Conservation (phyloP, 441 rosid species). For the Populus hybrid region DNA sequence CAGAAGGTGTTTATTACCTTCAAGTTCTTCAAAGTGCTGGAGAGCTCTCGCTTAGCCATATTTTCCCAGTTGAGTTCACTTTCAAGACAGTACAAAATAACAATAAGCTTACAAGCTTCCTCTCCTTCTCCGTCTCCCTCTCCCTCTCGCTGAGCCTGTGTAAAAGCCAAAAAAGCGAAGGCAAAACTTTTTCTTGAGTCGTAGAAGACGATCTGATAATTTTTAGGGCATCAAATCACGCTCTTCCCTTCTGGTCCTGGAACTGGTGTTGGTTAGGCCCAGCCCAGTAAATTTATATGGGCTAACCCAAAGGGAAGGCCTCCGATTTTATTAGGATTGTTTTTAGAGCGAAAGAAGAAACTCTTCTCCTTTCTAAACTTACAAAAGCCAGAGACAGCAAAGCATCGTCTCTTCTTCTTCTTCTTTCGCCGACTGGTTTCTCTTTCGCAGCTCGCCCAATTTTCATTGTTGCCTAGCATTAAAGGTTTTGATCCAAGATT, state of each 20-base stretch:
- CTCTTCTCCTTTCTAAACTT: neutral
- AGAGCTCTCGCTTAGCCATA: constrained; percentile 89
- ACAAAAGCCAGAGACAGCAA: neutral
- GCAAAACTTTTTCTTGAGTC: neutral
- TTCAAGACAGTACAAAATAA: neutral
- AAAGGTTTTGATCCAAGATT: neutral
- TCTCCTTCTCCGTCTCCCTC: neutral
- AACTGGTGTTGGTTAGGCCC: neutral
- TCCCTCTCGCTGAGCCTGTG: neutral
- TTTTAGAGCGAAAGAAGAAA: neutral
- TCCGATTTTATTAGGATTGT: neutral
- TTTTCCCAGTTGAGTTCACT: neutral
- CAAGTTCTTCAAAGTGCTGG: constrained; percentile 77
- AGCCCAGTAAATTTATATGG: neutral
- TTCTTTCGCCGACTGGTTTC: neutral
- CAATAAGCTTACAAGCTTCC: neutral
- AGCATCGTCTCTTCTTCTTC: neutral
- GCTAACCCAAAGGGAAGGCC: neutral
- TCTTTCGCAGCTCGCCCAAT: neutral
- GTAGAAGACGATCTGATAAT: neutral
- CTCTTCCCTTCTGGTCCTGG: neutral
- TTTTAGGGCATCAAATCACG: constrained; percentile 13
- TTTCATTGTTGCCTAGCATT: neutral
- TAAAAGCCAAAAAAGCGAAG: neutral
- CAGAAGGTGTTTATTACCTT: constrained; percentile 51